Evolutionary conservation across 169 alveolate genomes (phyloP), one percentile per base, ranked within the genome.

Genomic region (Miamiensis avidus): DNA sequence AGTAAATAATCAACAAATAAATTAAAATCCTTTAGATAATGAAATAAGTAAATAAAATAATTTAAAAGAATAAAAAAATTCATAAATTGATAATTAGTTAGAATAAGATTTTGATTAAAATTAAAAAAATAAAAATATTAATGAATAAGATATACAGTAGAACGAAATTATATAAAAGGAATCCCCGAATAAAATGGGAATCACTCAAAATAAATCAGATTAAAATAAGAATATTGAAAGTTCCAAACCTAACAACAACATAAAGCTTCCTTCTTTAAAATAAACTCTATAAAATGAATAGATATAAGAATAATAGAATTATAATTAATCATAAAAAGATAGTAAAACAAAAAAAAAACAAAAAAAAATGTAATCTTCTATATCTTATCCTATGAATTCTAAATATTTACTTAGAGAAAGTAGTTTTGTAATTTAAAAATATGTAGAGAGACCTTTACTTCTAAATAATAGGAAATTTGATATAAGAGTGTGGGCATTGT

Each of bases 401-500:
- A 79, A 34, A 79, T 79, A 49, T 65, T 49, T 79, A 34, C 32
- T 79, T 34, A 49, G 64, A 79, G 84, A 79, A 28, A 69, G 64
- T 65, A 29, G 65, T 28, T 79, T 79, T 79, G 84, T 79, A 0
- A 79, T 79, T 0, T 64, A 79, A 79, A 79, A 79, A 79, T 79
- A 79, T 28, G 27, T 79, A 25, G 97, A 95, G 85, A 89, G 89
- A 73, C 97, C 97, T 28, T 83, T 95, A 29, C 85, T 93, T 16
- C 83, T 93, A 75, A 84, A 93, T 29, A 74, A 91, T 74, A 91
- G 97, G 77, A 94, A 94, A 85, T 95, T 95, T 82, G 97, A 95
- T 82, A 91, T 95, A 25, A 84, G 97, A 85, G 89, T 95, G 29
- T 95, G 97, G 97, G 95, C 91, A 77, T 83, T 95, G 34, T 86